Percentiles rank a stretch among this genome's conserved stretches.
These are phyloP conservation scores for Delitschia confertaspora DNA, from an alignment of 495 filamentous ascomycete species.

Conservation along the genomic window DNA sequence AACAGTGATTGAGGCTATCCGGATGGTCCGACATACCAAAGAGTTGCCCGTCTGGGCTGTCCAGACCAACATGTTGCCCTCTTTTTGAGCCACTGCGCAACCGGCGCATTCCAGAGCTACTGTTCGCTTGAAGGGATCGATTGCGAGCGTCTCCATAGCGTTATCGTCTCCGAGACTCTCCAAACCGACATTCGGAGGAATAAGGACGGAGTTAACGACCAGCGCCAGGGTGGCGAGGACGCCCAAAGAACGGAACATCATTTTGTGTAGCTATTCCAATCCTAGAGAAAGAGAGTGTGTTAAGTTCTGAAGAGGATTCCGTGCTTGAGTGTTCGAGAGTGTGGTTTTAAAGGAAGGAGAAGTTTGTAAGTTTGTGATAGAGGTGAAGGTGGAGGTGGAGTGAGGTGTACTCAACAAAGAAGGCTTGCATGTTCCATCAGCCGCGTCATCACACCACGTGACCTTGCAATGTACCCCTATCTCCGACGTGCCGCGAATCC, in stretches of 20 bases:
- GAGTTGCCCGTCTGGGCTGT: slow-evolving; percentile 12
- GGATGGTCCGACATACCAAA: slow-evolving; percentile 14
- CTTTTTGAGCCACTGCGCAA: slow-evolving; percentile 14
- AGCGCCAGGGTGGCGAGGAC: slow-evolving; percentile 22
- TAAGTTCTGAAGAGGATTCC: too few species aligned
- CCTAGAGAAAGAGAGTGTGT: too few species aligned
- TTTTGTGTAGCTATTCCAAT: too few species aligned
- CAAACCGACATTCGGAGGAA: slow-evolving; percentile 17
- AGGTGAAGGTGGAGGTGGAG: too few species aligned
- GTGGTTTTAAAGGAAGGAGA: too few species aligned
- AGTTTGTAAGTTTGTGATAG: too few species aligned
- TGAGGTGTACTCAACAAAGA: too few species aligned
- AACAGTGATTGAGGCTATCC: background rate
- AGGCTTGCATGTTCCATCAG: too few species aligned
- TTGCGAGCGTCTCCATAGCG: slow-evolving; percentile 25
- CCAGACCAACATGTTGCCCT: slow-evolving; percentile 13
- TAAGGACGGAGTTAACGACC: slow-evolving; percentile 14
- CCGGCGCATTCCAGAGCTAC: slow-evolving; percentile 19
- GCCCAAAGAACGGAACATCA: slow-evolving; percentile 21
- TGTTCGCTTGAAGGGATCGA: slow-evolving; percentile 25
- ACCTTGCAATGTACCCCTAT: too few species aligned
- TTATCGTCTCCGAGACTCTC: slow-evolving; percentile 21
- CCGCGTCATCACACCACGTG: too few species aligned
- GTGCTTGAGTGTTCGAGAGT: too few species aligned
- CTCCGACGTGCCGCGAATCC: too few species aligned